Conservation (phyloP, 768 basidiomycete species). For the Lentinula raphanica region DNA sequence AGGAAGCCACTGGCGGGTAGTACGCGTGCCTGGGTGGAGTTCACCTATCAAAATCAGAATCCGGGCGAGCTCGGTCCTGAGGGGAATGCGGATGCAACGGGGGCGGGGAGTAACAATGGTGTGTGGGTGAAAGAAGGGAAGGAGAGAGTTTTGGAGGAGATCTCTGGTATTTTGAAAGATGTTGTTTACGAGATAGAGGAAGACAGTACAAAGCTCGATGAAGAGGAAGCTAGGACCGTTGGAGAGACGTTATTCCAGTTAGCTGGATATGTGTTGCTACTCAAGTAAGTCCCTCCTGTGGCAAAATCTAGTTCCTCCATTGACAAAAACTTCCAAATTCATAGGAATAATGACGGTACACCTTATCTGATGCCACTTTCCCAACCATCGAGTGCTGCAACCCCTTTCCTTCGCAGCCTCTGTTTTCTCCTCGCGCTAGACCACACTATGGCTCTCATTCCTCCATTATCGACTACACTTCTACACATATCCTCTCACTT, state of each 20-base stretch:
- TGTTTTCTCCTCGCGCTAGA: conserved; percentile 61
- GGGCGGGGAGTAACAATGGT: conserved; percentile 10
- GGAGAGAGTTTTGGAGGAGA: conserved; percentile 64
- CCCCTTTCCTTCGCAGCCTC: conserved; percentile 52
- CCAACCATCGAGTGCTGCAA: conserved; percentile 51
- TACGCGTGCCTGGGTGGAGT: conserved; percentile 54
- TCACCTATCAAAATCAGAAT: conserved; percentile 23
- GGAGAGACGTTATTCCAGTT: conserved; percentile 59
- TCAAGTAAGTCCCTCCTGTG: conserved; percentile 43
- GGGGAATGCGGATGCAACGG: conserved; percentile 6
- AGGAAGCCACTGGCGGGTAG: conserved; percentile 51
- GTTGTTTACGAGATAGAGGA: conserved; percentile 72
- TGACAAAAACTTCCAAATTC: no score
- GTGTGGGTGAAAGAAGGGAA: conserved; percentile 21
- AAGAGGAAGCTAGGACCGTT: conserved; percentile 63
- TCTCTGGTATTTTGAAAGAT: conserved; percentile 64
- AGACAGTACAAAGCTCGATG: conserved; percentile 43
- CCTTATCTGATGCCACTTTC: conserved; percentile 47
- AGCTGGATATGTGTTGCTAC: conserved; percentile 47
- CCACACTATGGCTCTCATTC: conserved; percentile 50
- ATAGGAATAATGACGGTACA: conserved; percentile 43
- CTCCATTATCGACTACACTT: conserved; percentile 58
- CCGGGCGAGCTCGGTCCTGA: conserved; percentile 19
- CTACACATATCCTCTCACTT: conserved; percentile 66
- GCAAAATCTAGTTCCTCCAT: no score